Conservation (phyloP, 495 filamentous ascomycete genomes). For the Bacidia gigantensis region DNA sequence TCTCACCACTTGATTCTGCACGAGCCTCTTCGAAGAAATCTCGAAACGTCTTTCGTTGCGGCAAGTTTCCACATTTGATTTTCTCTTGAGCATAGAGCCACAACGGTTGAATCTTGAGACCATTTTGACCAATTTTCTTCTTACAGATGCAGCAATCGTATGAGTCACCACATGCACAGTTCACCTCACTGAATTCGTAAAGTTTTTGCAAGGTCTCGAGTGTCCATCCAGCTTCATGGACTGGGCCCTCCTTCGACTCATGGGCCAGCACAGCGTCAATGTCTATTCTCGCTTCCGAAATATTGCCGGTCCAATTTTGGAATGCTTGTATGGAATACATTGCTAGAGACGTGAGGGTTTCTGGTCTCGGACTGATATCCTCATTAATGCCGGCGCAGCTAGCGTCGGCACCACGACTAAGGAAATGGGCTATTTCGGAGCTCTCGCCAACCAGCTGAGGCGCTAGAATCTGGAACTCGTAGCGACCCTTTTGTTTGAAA, state of each 20-base stretch:
- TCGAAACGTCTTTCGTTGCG: too few species aligned
- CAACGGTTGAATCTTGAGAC: not conserved
- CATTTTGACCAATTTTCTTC: too few species aligned
- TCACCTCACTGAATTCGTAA: not conserved
- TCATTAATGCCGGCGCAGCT: not conserved
- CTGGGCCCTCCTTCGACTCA: not conserved
- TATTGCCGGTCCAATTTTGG: not conserved
- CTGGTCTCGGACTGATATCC: not conserved
- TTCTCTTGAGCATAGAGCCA: not conserved
- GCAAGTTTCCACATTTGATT: not conserved
- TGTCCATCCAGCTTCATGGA: not conserved
- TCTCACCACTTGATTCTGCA: too few species aligned
- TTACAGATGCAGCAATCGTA: not conserved
- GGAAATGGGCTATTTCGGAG: not conserved
- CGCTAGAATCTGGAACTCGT: not conserved
- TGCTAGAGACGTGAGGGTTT: not conserved
- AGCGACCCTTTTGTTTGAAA: not conserved
- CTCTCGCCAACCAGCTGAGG: not conserved
- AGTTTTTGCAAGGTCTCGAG: not conserved
- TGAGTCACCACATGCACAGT: not conserved
- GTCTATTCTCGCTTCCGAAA: not conserved
- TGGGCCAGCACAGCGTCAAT: not conserved
- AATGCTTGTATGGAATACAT: not conserved
- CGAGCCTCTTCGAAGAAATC: too few species aligned
- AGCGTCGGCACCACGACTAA: not conserved